A percentile compares a stretch with the other conserved stretches of the same genome.
phyloP scores from a whole-genome alignment of 2,329 filamentous ascomycete genomes.

The Paecilomyces fulvus region DNA sequence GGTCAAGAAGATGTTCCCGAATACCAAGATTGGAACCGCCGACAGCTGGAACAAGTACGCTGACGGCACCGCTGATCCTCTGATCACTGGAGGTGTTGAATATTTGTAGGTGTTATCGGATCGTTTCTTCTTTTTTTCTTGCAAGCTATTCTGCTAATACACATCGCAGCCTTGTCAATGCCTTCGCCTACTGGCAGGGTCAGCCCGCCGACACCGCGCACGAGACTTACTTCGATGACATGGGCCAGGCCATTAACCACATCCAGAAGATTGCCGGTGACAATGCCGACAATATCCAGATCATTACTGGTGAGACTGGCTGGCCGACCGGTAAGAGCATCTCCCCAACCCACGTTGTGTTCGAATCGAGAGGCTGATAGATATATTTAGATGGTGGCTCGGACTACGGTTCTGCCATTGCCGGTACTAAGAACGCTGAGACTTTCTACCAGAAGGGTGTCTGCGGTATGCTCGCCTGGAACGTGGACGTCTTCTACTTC shows the following conservation, averaged over 20 bases:
- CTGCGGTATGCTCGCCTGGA: conserved; percentile 57
- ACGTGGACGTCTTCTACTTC: conserved; percentile 63
- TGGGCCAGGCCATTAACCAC: conserved; percentile 54
- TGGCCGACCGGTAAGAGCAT: conserved; percentile 49
- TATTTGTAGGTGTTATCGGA: conserved; percentile 41
- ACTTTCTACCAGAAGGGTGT: conserved; percentile 55
- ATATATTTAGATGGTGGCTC: conserved; percentile 41
- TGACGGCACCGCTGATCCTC: conserved; percentile 58
- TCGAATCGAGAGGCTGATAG: neutral
- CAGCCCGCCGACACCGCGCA: conserved; percentile 50
- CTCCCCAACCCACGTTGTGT: neutral
- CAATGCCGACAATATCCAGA: conserved; percentile 46
- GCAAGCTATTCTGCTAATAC: neutral
- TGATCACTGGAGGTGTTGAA: conserved; percentile 53
- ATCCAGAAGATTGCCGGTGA: conserved; percentile 53
- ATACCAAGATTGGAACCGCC: conserved; percentile 56
- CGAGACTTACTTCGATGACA: conserved; percentile 58
- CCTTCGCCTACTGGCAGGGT: conserved; percentile 66
- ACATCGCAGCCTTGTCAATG: conserved; percentile 49
- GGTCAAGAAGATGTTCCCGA: conserved; percentile 48
- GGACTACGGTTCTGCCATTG: conserved; percentile 53
- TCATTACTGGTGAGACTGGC: conserved; percentile 62
- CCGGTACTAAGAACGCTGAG: conserved; percentile 50
- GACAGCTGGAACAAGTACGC: conserved; percentile 67
- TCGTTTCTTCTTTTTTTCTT: neutral